Percentiles rank a stretch among this genome's conserved stretches.
phyloP scores from a whole-genome alignment of 257 asterid species.

The Phtheirospermum japonicum region DNA sequence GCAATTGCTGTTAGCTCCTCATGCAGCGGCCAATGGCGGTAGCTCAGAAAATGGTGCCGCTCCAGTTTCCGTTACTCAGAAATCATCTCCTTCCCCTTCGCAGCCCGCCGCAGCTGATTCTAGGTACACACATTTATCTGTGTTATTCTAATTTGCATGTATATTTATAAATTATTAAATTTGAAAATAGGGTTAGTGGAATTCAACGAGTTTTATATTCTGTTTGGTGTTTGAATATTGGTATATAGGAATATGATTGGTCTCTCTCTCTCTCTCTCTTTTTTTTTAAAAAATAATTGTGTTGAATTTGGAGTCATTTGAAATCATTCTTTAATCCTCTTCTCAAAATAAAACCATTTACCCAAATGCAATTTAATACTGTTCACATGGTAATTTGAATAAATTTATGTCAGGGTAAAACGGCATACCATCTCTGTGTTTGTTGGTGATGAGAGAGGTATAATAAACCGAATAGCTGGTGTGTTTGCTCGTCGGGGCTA shows the following conservation, averaged over 20 bases:
- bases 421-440: conserved; percentile 78
- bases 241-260: too few relatives aligned
- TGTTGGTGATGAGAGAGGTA: conserved; percentile 93
- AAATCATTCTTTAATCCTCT: background rate
- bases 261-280: too few relatives aligned
- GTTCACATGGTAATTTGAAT: conserved; percentile 13
- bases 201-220: background rate
- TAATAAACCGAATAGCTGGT: conserved; percentile 84
- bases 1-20: conserved; percentile 28
- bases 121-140: conserved; percentile 26
- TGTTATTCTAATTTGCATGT: conserved; percentile 25
- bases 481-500: conserved; percentile 89
- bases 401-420: conserved; percentile 45
- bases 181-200: background rate
- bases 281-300: background rate
- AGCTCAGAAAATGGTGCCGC: conserved; percentile 34
- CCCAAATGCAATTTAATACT: background rate
- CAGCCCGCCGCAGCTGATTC: conserved; percentile 34
- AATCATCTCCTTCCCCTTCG: conserved; percentile 31
- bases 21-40: conserved; percentile 36
- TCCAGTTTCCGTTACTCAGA: conserved; percentile 32
- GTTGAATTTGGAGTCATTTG: background rate
- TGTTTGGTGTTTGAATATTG: background rate
- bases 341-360: too few relatives aligned
- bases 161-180: too few relatives aligned